Conservation (phyloP, 2,329 filamentous ascomycete species). For the Aspergillus pseudoglaucus region DNA sequence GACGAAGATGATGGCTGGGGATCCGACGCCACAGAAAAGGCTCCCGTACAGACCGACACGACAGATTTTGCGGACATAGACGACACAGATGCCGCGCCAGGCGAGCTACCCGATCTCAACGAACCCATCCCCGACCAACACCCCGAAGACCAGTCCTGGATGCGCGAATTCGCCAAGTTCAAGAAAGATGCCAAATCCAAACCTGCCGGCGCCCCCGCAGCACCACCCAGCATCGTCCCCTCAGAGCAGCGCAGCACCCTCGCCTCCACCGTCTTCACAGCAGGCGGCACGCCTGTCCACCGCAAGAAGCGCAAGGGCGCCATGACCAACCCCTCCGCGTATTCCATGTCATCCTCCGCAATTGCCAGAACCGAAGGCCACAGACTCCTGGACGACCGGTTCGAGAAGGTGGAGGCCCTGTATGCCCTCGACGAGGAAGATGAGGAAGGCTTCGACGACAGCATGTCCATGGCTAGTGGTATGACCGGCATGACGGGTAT, state of each 20-base stretch:
- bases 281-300: conserved; percentile 59
- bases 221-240: conserved; percentile 31
- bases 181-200: conserved; percentile 64
- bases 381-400: conserved; percentile 76
- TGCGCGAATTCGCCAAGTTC: conserved; percentile 89
- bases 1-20: conserved; percentile 75
- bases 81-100: conserved; percentile 33
- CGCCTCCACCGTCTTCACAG: conserved; percentile 45
- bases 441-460: conserved; percentile 40
- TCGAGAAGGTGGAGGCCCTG: conserved; percentile 82
- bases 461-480: conserved; percentile 45
- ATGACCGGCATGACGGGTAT: conserved; percentile 51
- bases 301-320: conserved; percentile 95
- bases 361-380: conserved; percentile 82
- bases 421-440: conserved; percentile 60
- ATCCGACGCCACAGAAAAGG: conserved; percentile 84
- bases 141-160: conserved; percentile 73
- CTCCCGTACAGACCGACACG: conserved; percentile 39
- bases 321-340: conserved; percentile 75
- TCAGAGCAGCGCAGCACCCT: conserved; percentile 37
- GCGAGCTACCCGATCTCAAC: conserved; percentile 32
- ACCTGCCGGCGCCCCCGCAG: conserved; percentile 26
- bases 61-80: conserved; percentile 26
- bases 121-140: conserved; percentile 38
- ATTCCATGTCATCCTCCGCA: conserved; percentile 87